Conservation (phyloP, 495 filamentous ascomycete species). For the Parathielavia hyrcaniae region DNA sequence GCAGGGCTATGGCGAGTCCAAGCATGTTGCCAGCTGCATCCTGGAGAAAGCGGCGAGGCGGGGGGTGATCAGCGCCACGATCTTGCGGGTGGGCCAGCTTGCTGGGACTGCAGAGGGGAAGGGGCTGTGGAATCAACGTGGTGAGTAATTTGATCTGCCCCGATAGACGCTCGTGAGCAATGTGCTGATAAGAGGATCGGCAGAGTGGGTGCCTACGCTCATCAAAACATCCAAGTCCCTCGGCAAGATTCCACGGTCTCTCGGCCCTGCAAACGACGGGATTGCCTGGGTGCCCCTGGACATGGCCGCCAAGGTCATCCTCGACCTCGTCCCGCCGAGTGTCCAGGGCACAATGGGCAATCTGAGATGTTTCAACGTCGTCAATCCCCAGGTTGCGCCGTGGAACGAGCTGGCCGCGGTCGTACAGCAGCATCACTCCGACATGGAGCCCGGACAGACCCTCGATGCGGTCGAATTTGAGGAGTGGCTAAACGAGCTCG, state of each 20-base stretch:
- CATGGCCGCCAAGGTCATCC: not conserved
- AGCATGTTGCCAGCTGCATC: slow-evolving; percentile 11
- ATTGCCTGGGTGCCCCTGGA: not conserved
- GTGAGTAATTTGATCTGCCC: not conserved
- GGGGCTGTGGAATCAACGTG: slow-evolving; percentile 9
- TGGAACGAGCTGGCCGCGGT: not conserved
- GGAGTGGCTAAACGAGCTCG: not conserved
- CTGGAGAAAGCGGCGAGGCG: not conserved
- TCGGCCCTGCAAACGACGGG: not conserved
- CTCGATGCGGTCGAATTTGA: not conserved
- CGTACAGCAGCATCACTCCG: not conserved
- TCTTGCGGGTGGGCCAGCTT: slow-evolving; percentile 9
- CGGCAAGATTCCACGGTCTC: not conserved
- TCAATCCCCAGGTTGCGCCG: not conserved
- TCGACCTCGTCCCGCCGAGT: not conserved
- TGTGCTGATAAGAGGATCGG: too few species aligned
- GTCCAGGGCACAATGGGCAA: not conserved
- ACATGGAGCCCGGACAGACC: not conserved
- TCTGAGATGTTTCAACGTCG: not conserved
- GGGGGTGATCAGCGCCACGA: not conserved
- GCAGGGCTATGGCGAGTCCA: slow-evolving; percentile 12
- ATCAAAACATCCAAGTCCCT: not conserved
- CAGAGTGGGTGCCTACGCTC: not conserved
- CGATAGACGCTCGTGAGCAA: too few species aligned
- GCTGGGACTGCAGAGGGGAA: slow-evolving; percentile 3